phyloP scores from a whole-genome alignment of 306 rosid genomes.

The Quercus bicolor region DNA sequence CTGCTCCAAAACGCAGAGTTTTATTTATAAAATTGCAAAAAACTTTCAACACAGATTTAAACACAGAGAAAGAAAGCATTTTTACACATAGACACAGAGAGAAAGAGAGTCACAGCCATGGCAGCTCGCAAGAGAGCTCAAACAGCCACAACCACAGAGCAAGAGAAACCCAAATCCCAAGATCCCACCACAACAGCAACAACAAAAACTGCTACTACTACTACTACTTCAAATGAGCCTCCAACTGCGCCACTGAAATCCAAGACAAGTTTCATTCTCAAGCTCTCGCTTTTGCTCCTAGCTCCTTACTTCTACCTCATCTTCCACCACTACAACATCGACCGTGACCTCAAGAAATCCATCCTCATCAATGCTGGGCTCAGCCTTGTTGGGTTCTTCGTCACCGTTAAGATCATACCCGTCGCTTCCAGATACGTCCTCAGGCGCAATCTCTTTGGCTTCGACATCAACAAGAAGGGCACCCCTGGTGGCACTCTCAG shows the following conservation, averaged over 20 bases:
- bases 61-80: background rate
- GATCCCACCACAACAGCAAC: background rate
- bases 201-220: no score
- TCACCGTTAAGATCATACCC: slow-evolving; percentile 70
- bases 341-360: slow-evolving; percentile 52
- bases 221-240: slow-evolving; percentile 23
- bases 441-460: slow-evolving; percentile 71
- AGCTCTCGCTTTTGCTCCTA: slow-evolving; percentile 47
- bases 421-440: slow-evolving; percentile 80
- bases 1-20: background rate
- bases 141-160: slow-evolving; percentile 10
- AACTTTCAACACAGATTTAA: background rate
- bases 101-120: slow-evolving; percentile 40
- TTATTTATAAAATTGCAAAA: background rate
- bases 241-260: slow-evolving; percentile 71
- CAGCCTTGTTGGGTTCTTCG: slow-evolving; percentile 58
- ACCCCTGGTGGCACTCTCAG: slow-evolving; percentile 67
- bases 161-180: slow-evolving; percentile 22
- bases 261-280: slow-evolving; percentile 56
- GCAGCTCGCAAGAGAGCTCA: slow-evolving; percentile 74
- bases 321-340: slow-evolving; percentile 56
- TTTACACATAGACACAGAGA: background rate
- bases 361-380: slow-evolving; percentile 72
- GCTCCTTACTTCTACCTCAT: slow-evolving; percentile 67
- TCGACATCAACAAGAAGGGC: slow-evolving; percentile 90